phyloP scores from a whole-genome alignment of 1,284 basidiomycete genomes.

The Cutaneotrichosporon dermatis region DNA sequence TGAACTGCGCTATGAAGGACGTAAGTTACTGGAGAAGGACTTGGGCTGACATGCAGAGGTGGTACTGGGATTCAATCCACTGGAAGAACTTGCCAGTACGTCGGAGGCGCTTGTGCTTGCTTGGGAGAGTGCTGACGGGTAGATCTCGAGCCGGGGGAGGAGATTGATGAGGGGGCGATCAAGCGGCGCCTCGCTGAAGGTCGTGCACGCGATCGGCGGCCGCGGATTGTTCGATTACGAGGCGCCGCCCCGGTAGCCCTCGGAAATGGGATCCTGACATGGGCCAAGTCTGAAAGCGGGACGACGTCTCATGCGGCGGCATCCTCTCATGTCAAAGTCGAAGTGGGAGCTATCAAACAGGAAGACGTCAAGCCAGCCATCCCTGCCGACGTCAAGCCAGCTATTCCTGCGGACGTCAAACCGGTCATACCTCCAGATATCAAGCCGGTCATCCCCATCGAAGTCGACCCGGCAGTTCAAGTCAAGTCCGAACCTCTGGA shows the following conservation, averaged over 20 bases:
- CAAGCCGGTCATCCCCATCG: not conserved
- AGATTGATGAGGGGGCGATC: not conserved
- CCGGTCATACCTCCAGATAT: not conserved
- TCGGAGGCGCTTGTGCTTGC: too few species aligned
- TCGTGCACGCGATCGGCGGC: not conserved
- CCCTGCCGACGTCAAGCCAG: not conserved
- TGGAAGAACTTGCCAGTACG: constrained; percentile 29
- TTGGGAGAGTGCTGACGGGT: too few species aligned
- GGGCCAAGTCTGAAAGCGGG: not conserved
- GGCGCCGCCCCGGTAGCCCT: not conserved
- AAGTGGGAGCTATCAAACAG: not conserved
- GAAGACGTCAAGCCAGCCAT: not conserved
- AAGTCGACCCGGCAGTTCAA: not conserved
- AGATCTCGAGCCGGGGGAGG: not conserved
- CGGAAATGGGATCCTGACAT: not conserved
- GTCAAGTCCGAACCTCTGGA: too few species aligned
- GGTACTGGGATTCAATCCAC: constrained; percentile 29
- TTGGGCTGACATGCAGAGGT: constrained; percentile 17
- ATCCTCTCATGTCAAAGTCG: not conserved
- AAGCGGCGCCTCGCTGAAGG: not conserved
- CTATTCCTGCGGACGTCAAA: not conserved
- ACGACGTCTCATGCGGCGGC: too few species aligned
- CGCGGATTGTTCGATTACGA: not conserved
- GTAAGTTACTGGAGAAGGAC: constrained; percentile 20
- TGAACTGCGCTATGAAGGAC: constrained; percentile 29